A percentile compares a stretch with the other conserved stretches of the same genome.
Conservation (phyloP, 73 alveolate species). For the Tetrahymena thermophila region DNA sequence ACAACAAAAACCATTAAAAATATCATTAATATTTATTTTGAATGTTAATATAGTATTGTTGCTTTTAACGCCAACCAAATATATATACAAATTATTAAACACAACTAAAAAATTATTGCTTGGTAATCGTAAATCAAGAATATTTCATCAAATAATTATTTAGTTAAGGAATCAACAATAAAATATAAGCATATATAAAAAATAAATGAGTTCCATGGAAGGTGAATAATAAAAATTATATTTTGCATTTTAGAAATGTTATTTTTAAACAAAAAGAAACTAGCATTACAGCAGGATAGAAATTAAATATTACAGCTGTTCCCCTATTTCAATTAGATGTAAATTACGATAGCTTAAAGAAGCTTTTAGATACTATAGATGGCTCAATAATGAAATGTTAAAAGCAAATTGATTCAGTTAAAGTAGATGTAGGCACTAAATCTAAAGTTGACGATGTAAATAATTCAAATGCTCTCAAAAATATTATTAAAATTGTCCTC, state of each 20-base stretch:
- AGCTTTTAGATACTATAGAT: slow-evolving; percentile 28
- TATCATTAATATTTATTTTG: neutral
- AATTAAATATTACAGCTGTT: slow-evolving; percentile 32
- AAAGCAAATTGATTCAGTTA: slow-evolving; percentile 22
- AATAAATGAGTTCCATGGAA: neutral
- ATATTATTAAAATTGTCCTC: neutral
- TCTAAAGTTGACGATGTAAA: slow-evolving; percentile 26
- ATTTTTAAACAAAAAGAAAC: neutral
- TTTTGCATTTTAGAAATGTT: neutral
- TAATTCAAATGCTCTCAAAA: neutral
- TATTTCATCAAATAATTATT: neutral
- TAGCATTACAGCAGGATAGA: neutral
- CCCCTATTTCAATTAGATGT: slow-evolving; percentile 40
- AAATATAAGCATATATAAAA: neutral
- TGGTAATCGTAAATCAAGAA: neutral
- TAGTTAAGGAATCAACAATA: neutral
- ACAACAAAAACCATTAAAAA: neutral
- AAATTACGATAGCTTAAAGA: slow-evolving; percentile 39
- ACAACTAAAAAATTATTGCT: neutral
- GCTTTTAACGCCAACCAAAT: neutral
- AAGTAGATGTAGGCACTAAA: slow-evolving; percentile 4
- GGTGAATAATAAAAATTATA: neutral
- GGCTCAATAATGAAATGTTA: neutral
- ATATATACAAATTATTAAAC: neutral
- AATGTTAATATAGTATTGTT: neutral